Evolutionary conservation across 306 rosid genomes (phyloP), one percentile per base, ranked within the genome.

Genomic region (Crotalaria pallida): DNA sequence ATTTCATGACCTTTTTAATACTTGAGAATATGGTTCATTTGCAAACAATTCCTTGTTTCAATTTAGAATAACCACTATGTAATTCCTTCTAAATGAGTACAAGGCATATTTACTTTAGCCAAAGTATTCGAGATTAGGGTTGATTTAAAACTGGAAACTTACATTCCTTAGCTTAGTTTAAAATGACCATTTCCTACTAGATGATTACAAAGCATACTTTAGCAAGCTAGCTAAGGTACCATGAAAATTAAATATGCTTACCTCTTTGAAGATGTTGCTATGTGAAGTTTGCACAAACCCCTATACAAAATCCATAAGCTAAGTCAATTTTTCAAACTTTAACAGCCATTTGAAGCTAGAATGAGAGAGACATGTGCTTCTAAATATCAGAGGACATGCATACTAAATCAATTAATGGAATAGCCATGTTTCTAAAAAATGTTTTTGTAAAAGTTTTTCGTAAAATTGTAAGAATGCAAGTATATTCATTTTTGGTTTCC

Each of bases 241-340:
- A 41, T 26, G 49, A 56, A 65, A 65, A 65, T 19, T 45, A 63
- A 62, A 12, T 29, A 59, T 29, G 44, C 84, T 82, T 76, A 93
- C 97, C 97, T 94, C 92, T 80, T 85, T 82, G 81, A 94, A 94
- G 64, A 88, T 84, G 81, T 75, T 85, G 80, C 96, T 87, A 45
- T 48, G 65, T 74, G 96, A 90, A 48, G 79, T 80, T 83, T 88
- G 90, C 79, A 84, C 70, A 31, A 85, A 94, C 33, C 97, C 97
- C 98, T 93, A 50, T 76, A 80, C 51, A 76, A 80, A 80, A 59
- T 22, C 58, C 62, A 47, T 10, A 13, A 78, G 61, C 77, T 59
- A 77, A 69, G 73, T 71, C 52, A 85, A 65, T 62, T 15, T 31
- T 27, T 8, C 38, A 58, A 34, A 72, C 47, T 15, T 51, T 55